Conservation (phyloP, 202 grass and related monocot genomes). For the Panicum hallii region DNA sequence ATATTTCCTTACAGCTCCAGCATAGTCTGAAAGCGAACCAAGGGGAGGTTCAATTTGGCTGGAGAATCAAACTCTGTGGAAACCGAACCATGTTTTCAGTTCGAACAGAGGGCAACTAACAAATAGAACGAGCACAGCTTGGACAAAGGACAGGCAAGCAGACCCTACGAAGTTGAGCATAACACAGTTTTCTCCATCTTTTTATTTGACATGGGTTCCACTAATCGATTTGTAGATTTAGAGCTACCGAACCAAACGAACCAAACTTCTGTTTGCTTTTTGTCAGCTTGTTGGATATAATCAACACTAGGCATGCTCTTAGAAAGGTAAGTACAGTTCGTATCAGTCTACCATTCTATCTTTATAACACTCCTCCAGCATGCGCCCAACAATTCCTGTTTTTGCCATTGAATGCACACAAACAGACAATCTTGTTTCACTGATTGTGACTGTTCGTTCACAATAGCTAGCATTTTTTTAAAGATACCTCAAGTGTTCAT, state of each 20-base stretch:
- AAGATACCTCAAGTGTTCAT: conserved; percentile 22
- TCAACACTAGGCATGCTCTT: background rate
- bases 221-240: background rate
- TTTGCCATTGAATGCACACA: background rate
- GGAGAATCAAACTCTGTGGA: background rate
- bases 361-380: background rate
- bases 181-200: background rate
- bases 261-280: conserved; percentile 1
- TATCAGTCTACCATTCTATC: background rate
- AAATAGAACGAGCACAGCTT: background rate
- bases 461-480: conserved; percentile 8
- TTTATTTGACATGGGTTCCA: background rate
- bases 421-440: conserved; percentile 15
- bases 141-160: background rate
- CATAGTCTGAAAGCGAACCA: background rate
- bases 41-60: background rate
- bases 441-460: conserved; percentile 1
- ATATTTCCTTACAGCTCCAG: background rate
- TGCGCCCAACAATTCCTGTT: background rate
- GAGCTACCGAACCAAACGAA: background rate
- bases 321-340: background rate
- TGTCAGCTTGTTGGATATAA: background rate
- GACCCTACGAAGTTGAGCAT: background rate
- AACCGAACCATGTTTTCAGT: background rate
- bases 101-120: background rate